A percentile compares a stretch with the other conserved stretches of the same genome.
phyloP scores from a whole-genome alignment of 2,329 filamentous ascomycete genomes.

The Fusarium succisae region DNA sequence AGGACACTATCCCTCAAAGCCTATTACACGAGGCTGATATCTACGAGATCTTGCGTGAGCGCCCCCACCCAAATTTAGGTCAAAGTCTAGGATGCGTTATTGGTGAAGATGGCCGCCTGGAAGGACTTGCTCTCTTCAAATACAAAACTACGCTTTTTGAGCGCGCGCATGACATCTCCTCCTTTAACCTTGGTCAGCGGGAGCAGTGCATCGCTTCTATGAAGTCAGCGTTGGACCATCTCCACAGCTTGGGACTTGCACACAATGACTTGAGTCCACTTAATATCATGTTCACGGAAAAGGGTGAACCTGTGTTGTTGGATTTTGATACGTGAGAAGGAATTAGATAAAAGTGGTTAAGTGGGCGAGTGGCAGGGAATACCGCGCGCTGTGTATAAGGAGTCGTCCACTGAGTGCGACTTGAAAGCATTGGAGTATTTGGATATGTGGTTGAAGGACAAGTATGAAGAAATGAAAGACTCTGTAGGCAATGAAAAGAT shows the following conservation, averaged over 20 bases:
- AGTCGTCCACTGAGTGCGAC: background rate
- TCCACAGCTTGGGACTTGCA: background rate
- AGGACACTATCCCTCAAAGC: rapidly evolving
- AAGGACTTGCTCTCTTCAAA: background rate
- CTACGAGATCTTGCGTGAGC: background rate
- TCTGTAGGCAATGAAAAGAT: background rate
- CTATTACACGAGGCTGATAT: background rate
- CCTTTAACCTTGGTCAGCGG: background rate
- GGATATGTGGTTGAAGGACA: background rate
- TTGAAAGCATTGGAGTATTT: background rate
- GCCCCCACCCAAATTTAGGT: background rate
- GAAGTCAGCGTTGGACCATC: background rate
- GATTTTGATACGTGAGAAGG: background rate
- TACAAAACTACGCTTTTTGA: background rate
- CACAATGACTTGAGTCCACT: background rate
- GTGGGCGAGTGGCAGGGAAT: background rate
- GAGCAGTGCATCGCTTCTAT: background rate
- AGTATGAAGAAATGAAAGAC: background rate
- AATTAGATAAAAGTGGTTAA: background rate
- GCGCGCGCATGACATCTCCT: background rate
- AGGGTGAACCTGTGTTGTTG: background rate
- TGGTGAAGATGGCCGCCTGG: background rate
- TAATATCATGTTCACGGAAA: background rate
- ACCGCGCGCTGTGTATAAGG: background rate
- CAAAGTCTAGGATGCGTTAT: background rate